These are phyloP conservation scores for Colletotrichum karsti DNA, from an alignment of 2,329 filamentous ascomycete species.

Conservation along the genomic window DNA sequence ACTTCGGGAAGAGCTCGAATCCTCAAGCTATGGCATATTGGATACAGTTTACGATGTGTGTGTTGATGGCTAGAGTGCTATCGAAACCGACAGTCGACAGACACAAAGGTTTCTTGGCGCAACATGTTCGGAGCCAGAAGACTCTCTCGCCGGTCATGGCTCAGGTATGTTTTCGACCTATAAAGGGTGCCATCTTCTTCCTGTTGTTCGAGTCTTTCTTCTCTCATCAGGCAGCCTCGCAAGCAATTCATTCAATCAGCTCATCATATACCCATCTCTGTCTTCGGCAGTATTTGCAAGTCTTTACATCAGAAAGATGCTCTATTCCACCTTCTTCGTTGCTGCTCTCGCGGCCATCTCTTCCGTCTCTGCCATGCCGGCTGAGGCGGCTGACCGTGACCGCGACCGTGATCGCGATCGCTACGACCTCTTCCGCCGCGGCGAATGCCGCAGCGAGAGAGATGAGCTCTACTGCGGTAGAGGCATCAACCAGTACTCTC, in stretches of 20 bases:
- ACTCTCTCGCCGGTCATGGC: neutral
- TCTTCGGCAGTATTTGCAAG: neutral
- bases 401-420: neutral
- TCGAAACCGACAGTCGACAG: neutral
- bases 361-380: constrained; percentile 18
- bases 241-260: constrained; percentile 15
- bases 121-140: neutral
- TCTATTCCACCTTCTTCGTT: constrained; percentile 12
- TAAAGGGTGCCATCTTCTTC: constrained; percentile 5
- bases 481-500: constrained; percentile 11
- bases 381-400: neutral
- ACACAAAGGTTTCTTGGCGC: neutral
- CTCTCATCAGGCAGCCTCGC: constrained; percentile 3
- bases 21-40: neutral
- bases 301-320: constrained; percentile 7
- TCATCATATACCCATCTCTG: constrained; percentile 1
- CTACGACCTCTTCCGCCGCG: constrained; percentile 5
- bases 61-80: neutral
- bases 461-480: constrained; percentile 24
- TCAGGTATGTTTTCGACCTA: neutral
- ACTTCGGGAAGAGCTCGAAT: neutral
- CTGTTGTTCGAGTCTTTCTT: neutral
- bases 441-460: constrained; percentile 7
- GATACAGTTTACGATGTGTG: neutral
- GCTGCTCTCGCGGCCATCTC: constrained; percentile 15